These are phyloP conservation scores for Pseudocercospora vitis DNA, from an alignment of 2,329 filamentous ascomycete genomes.

Conservation along the genomic window DNA sequence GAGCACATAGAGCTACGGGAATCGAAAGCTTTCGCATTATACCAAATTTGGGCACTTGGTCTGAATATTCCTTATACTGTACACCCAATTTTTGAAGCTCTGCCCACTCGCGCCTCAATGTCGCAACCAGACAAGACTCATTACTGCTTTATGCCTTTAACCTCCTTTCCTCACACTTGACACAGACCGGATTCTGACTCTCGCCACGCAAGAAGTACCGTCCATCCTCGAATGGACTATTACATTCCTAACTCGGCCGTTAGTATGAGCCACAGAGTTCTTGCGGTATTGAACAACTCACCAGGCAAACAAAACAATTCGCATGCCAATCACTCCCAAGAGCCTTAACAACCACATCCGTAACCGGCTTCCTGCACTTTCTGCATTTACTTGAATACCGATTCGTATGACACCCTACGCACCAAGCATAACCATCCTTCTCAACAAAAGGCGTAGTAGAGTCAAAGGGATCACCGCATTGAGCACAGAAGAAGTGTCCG, in stretches of 20 bases:
- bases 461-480: conserved; percentile 83
- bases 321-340: conserved; percentile 93
- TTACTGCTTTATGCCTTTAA: conserved; percentile 59
- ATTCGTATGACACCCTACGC: conserved; percentile 86
- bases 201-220: conserved; percentile 63
- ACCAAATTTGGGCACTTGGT: too few relatives aligned
- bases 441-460: conserved; percentile 79
- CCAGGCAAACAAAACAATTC: conserved; percentile 79
- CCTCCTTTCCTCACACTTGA: conserved; percentile 61
- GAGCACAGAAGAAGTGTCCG: conserved; percentile 97
- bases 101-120: too few relatives aligned
- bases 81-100: too few relatives aligned
- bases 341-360: conserved; percentile 86
- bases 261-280: conserved; percentile 2
- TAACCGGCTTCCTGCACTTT: conserved; percentile 78
- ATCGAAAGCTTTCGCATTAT: too few relatives aligned
- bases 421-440: conserved; percentile 98
- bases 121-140: too few relatives aligned
- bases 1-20: too few relatives aligned
- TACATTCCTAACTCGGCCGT: conserved; percentile 56
- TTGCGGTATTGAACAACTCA: conserved; percentile 34
- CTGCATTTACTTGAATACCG: conserved; percentile 86
- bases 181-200: conserved; percentile 60
- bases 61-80: too few relatives aligned
- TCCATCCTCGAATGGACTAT: conserved; percentile 60